These are phyloP conservation scores for Ciborinia camelliae DNA, from an alignment of 2,329 filamentous ascomycete genomes.

Conservation along the genomic window DNA sequence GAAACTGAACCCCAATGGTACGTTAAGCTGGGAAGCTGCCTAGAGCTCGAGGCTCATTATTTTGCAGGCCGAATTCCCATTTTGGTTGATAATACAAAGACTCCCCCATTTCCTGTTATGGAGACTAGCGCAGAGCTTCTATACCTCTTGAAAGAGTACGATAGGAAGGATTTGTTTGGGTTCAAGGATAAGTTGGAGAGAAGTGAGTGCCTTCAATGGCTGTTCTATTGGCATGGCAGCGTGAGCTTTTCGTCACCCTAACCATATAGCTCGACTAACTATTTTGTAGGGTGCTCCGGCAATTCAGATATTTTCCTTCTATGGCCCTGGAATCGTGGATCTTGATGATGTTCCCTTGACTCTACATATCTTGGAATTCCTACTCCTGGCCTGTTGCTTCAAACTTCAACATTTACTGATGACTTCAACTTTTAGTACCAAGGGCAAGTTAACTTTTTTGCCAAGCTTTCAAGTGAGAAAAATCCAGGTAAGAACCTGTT, in stretches of 20 bases:
- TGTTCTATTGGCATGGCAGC: slow-evolving; percentile 53
- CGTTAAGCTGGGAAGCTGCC: not conserved
- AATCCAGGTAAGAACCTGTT: slow-evolving; percentile 6
- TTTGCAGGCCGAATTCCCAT: slow-evolving; percentile 45
- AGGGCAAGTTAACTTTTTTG: slow-evolving; percentile 19
- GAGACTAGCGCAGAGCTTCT: slow-evolving; percentile 52
- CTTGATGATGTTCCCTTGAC: not conserved
- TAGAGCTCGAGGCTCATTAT: not conserved
- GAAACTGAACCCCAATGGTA: slow-evolving; percentile 45
- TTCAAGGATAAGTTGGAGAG: slow-evolving; percentile 51
- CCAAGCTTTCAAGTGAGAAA: slow-evolving; percentile 11
- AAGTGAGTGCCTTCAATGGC: slow-evolving; percentile 49
- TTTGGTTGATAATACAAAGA: slow-evolving; percentile 48
- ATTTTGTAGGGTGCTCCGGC: slow-evolving; percentile 2
- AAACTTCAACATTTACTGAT: not conserved
- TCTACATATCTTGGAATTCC: not conserved
- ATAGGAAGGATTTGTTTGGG: slow-evolving; percentile 49
- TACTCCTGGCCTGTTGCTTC: not conserved
- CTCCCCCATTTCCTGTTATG: slow-evolving; percentile 49
- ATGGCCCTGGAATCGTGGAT: not conserved
- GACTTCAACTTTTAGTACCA: slow-evolving; percentile 5
- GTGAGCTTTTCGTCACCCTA: slow-evolving; percentile 29
- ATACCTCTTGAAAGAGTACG: slow-evolving; percentile 47
- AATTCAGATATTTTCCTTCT: not conserved
- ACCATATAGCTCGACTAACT: not conserved